Percentiles rank a stretch among this genome's conserved stretches.
Evolutionary conservation across 768 basidiomycete genomes (phyloP).

Genomic region (Serpula lacrymans): DNA sequence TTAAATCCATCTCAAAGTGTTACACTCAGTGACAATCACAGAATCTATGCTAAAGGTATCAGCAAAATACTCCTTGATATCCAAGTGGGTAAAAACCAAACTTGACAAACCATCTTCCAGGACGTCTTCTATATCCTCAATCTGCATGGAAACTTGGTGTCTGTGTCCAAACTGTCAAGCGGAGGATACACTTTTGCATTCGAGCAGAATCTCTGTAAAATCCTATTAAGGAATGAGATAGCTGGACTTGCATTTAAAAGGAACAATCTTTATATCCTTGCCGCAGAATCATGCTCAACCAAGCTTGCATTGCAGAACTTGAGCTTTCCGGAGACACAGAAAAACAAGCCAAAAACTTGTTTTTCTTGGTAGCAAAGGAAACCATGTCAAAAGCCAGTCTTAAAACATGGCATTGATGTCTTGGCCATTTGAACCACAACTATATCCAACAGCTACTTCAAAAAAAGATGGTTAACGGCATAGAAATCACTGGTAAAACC

Average conservation of each 20-base stretch:
- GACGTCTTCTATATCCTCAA: conserved; percentile 15
- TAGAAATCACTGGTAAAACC: neutral
- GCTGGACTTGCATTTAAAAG: conserved; percentile 1
- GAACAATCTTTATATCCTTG: no score
- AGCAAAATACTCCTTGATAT: no score
- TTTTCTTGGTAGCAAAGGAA: no score
- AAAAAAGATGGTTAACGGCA: conserved; percentile 7
- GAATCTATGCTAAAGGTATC: no score
- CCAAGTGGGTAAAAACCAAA: no score
- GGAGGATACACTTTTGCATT: no score
- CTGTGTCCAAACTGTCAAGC: conserved; percentile 10
- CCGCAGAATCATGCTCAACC: neutral
- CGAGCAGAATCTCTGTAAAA: no score
- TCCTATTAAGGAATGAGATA: no score
- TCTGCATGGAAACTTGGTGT: conserved; percentile 18
- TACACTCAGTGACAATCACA: no score
- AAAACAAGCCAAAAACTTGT: no score
- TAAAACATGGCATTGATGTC: conserved; percentile 1
- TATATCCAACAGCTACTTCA: conserved; percentile 3
- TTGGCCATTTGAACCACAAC: conserved; percentile 1
- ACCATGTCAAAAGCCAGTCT: conserved; percentile 1
- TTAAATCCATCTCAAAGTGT: no score
- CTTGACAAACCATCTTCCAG: conserved; percentile 5
- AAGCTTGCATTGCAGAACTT: neutral
- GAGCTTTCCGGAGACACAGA: neutral